phyloP scores from a whole-genome alignment of 495 filamentous ascomycete genomes.

The Penicillium cosmopolitanum region DNA sequence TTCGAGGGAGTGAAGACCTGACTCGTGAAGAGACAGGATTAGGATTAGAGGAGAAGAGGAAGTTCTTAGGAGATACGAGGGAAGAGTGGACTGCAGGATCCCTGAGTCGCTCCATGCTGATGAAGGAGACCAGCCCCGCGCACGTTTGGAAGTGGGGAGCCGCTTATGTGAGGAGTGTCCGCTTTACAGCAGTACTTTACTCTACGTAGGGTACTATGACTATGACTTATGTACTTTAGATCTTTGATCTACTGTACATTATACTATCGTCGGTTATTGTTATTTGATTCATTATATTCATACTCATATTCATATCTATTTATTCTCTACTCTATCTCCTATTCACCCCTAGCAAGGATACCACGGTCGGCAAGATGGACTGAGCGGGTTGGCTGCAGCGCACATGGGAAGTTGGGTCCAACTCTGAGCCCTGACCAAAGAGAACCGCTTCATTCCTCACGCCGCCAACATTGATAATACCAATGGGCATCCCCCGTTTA shows the following conservation, averaged over 20 bases:
- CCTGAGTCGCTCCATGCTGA: slow-evolving; percentile 32
- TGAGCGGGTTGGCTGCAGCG: slow-evolving; percentile 46
- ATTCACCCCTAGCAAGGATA: slow-evolving; percentile 6
- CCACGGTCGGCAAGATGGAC: slow-evolving; percentile 41
- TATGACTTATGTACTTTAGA: too few relatives aligned
- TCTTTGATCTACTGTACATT: too few relatives aligned
- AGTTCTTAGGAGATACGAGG: slow-evolving; percentile 45
- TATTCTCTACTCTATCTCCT: background rate
- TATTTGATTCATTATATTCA: background rate
- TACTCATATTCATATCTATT: background rate
- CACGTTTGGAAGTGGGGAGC: slow-evolving; percentile 14
- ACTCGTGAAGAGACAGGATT: slow-evolving; percentile 21
- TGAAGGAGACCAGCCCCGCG: slow-evolving; percentile 35
- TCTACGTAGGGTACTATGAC: too few relatives aligned
- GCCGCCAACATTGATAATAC: slow-evolving; percentile 80
- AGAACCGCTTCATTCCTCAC: slow-evolving; percentile 78
- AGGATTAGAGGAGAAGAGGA: slow-evolving; percentile 35
- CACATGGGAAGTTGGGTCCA: slow-evolving; percentile 23
- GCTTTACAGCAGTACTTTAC: too few relatives aligned
- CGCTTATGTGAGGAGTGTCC: slow-evolving; percentile 18
- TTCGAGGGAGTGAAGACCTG: slow-evolving; percentile 17
- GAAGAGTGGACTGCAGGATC: slow-evolving; percentile 31
- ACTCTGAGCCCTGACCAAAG: slow-evolving; percentile 50
- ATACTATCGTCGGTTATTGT: too few relatives aligned
- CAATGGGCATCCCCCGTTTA: slow-evolving; percentile 82